Conservation (phyloP, 2,329 filamentous ascomycete species). For the Fusarium vanettenii region DNA sequence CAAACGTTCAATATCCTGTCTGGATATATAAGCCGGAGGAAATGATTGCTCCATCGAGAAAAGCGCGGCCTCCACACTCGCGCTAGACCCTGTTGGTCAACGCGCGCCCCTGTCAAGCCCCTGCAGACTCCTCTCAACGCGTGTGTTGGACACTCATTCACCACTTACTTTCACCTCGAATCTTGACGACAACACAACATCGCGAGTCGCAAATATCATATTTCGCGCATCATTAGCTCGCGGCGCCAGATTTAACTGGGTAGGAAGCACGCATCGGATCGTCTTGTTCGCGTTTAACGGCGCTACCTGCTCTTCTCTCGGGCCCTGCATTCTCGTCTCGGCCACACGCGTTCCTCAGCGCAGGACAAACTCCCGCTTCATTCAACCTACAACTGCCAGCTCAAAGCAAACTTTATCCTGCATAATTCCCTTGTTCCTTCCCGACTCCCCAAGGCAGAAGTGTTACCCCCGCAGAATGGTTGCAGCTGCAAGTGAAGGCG, state of each 20-base stretch:
- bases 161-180: slow-evolving; percentile 28
- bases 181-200: slow-evolving; percentile 28
- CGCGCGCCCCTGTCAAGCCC: slow-evolving; percentile 36
- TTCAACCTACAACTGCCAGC: slow-evolving; percentile 11
- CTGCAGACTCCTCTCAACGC: slow-evolving; percentile 38
- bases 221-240: slow-evolving; percentile 8
- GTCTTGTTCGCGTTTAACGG: not conserved
- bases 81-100: slow-evolving; percentile 31
- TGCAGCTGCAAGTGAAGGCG: slow-evolving; percentile 35
- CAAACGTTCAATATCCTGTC: not conserved
- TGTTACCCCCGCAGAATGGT: slow-evolving; percentile 37
- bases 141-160: slow-evolving; percentile 32
- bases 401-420: slow-evolving; percentile 7
- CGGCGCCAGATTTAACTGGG: not conserved
- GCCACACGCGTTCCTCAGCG: slow-evolving; percentile 30
- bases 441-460: not conserved
- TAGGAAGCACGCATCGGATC: not conserved
- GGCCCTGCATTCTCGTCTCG: slow-evolving; percentile 19
- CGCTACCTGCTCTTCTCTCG: slow-evolving; percentile 11
- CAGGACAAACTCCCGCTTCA: slow-evolving; percentile 30
- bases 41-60: slow-evolving; percentile 9
- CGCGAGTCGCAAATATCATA: slow-evolving; percentile 11
- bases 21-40: not conserved
- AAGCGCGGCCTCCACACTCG: not conserved
- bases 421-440: not conserved